A percentile compares a stretch with the other conserved stretches of the same genome.
phyloP scores from a whole-genome alignment of 768 basidiomycete genomes.

The Daedaleopsis nitida region DNA sequence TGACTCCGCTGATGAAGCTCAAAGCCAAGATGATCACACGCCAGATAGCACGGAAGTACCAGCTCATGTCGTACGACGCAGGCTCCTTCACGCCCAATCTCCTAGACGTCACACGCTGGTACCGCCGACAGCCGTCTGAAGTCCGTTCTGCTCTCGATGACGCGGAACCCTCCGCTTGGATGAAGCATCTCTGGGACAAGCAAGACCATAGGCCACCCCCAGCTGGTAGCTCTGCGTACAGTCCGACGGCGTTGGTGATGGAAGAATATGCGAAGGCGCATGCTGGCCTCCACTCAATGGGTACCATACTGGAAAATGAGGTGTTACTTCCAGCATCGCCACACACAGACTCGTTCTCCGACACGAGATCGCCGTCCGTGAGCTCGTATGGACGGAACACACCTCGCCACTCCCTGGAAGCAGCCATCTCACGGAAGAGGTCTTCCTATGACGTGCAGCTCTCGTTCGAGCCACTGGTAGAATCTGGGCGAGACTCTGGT shows the following conservation, averaged over 20 bases:
- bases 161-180: constrained; percentile 73
- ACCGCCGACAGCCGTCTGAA: constrained; percentile 48
- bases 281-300: constrained; percentile 37
- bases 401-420: constrained; percentile 42
- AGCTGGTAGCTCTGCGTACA: constrained; percentile 38
- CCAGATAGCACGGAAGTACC: constrained; percentile 69
- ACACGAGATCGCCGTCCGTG: constrained; percentile 25
- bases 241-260: constrained; percentile 67
- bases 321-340: constrained; percentile 17
- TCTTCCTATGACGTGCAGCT: constrained; percentile 49
- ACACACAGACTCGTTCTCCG: constrained; percentile 16
- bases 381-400: constrained; percentile 34
- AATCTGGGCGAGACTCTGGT: constrained; percentile 48
- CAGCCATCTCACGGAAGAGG: constrained; percentile 38
- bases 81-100: constrained; percentile 46
- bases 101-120: constrained; percentile 60
- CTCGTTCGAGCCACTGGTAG: constrained; percentile 60
- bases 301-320: constrained; percentile 48
- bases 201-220: constrained; percentile 37
- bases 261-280: constrained; percentile 63
- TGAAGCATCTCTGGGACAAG: constrained; percentile 63
- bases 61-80: constrained; percentile 42
- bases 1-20: constrained; percentile 54
- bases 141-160: constrained; percentile 57
- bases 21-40: constrained; percentile 67